phyloP scores from a whole-genome alignment of 2,329 filamentous ascomycete genomes.

The Xylaria sp. region DNA sequence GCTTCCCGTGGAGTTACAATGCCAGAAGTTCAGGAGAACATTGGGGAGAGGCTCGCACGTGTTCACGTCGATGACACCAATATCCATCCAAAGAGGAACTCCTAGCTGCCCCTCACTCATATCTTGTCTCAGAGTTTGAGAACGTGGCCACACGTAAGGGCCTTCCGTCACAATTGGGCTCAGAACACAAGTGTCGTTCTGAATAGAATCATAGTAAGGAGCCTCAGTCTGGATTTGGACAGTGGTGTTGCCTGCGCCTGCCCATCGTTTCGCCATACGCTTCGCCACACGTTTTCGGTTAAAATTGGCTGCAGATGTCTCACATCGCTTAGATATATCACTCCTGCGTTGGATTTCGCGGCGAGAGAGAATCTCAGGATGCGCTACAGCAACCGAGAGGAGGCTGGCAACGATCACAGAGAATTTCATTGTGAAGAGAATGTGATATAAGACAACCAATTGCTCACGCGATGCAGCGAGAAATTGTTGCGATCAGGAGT shows the following conservation, averaged over 20 bases:
- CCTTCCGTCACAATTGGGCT: slow-evolving; percentile 33
- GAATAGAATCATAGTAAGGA: slow-evolving; percentile 38
- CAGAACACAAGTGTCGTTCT: slow-evolving; percentile 42
- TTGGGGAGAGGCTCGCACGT: slow-evolving; percentile 49
- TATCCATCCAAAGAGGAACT: slow-evolving; percentile 50
- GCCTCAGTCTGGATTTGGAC: slow-evolving; percentile 36
- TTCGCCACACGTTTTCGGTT: slow-evolving; percentile 39
- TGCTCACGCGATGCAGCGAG: not conserved
- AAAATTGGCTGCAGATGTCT: slow-evolving; percentile 39
- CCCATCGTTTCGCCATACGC: slow-evolving; percentile 31
- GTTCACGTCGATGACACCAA: slow-evolving; percentile 50
- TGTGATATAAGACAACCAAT: not conserved
- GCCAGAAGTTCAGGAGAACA: slow-evolving; percentile 51
- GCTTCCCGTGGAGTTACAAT: slow-evolving; percentile 50
- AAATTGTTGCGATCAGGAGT: not conserved
- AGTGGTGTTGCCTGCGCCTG: slow-evolving; percentile 7
- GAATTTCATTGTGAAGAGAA: slow-evolving; percentile 40
- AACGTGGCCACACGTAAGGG: slow-evolving; percentile 42
- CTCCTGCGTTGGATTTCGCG: slow-evolving; percentile 39
- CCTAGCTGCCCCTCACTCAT: slow-evolving; percentile 9
- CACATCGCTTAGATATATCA: slow-evolving; percentile 44
- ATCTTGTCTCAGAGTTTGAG: slow-evolving; percentile 44
- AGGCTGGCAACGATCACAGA: slow-evolving; percentile 39
- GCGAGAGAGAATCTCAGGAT: slow-evolving; percentile 34
- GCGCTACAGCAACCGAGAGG: slow-evolving; percentile 35